These are phyloP conservation scores for Neonectria punicea DNA, from an alignment of 2,329 filamentous ascomycete genomes.

Conservation along the genomic window DNA sequence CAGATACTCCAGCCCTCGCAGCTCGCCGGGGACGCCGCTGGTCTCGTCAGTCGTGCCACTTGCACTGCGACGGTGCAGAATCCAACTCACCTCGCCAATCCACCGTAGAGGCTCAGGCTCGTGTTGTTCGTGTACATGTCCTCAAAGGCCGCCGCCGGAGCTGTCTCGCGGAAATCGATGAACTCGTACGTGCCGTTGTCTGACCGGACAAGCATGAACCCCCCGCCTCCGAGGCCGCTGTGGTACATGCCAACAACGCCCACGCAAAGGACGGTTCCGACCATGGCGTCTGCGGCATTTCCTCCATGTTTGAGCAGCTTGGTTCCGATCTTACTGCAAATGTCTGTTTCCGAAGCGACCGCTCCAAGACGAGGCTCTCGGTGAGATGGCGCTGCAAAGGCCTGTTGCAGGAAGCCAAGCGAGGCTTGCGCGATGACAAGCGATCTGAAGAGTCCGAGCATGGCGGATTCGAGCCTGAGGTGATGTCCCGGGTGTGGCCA, in stretches of 20 bases:
- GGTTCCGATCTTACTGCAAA: constrained; percentile 70
- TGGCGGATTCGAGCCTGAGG: background rate
- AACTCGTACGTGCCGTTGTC: constrained; percentile 70
- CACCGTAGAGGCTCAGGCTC: constrained; percentile 71
- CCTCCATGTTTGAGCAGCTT: constrained; percentile 67
- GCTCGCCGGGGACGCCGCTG: constrained; percentile 74
- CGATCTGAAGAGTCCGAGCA: background rate
- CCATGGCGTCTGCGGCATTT: constrained; percentile 74
- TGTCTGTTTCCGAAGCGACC: constrained; percentile 68
- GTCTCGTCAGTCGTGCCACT: background rate
- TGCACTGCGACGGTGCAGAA: rapidly evolving
- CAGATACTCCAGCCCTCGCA: constrained; percentile 78
- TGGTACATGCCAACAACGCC: constrained; percentile 74
- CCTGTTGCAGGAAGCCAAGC: background rate
- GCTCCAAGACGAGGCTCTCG: constrained; percentile 56
- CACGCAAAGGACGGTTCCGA: constrained; percentile 72
- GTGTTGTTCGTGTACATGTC: constrained; percentile 83
- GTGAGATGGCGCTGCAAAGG: background rate
- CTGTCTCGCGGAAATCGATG: constrained; percentile 87
- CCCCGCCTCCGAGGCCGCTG: constrained; percentile 79
- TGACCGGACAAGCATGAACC: constrained; percentile 78
- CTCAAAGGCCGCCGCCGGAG: constrained; percentile 80
- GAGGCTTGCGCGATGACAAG: background rate
- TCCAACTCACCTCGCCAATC: constrained; percentile 72
- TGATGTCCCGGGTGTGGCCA: too few species aligned